Conservation (phyloP, 2,329 filamentous ascomycete genomes). For the Aureobasidium sp. region DNA sequence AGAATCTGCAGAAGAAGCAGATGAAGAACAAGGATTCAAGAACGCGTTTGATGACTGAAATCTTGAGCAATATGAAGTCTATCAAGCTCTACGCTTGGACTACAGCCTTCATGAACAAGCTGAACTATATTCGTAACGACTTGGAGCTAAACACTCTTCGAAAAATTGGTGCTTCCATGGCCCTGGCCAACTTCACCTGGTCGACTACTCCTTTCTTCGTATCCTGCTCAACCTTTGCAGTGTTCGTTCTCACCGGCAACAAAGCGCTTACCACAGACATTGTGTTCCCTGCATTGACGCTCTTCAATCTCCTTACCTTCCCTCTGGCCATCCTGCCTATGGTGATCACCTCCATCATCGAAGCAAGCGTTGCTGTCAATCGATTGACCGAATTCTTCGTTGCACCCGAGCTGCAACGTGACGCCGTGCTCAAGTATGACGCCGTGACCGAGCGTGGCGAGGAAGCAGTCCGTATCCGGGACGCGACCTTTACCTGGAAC, state of each 20-base stretch:
- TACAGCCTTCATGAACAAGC: conserved; percentile 91
- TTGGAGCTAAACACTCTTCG: conserved; percentile 89
- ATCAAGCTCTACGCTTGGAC: conserved; percentile 98
- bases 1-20: conserved; percentile 86
- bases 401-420: conserved; percentile 81
- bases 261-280: conserved; percentile 84
- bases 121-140: conserved; percentile 94
- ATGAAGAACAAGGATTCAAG: conserved; percentile 99
- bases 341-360: conserved; percentile 95
- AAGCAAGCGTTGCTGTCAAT: conserved; percentile 85
- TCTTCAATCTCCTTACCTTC: conserved; percentile 96
- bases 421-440: conserved; percentile 67
- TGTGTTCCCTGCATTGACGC: conserved; percentile 83
- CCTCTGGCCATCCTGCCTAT: conserved; percentile 90
- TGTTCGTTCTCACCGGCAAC: conserved; percentile 82
- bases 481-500: conserved; percentile 93
- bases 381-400: conserved; percentile 78
- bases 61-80: conserved; percentile 99
- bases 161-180: conserved; percentile 90
- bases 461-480: conserved; percentile 73
- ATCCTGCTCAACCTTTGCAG: conserved; percentile 90
- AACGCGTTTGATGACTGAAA: conserved; percentile 91
- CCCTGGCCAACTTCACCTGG: conserved; percentile 96
- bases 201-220: conserved; percentile 95
- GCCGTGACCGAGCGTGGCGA: conserved; percentile 71